phyloP scores from a whole-genome alignment of 176 grass and related monocot genomes.

The Oryza glumipatula region DNA sequence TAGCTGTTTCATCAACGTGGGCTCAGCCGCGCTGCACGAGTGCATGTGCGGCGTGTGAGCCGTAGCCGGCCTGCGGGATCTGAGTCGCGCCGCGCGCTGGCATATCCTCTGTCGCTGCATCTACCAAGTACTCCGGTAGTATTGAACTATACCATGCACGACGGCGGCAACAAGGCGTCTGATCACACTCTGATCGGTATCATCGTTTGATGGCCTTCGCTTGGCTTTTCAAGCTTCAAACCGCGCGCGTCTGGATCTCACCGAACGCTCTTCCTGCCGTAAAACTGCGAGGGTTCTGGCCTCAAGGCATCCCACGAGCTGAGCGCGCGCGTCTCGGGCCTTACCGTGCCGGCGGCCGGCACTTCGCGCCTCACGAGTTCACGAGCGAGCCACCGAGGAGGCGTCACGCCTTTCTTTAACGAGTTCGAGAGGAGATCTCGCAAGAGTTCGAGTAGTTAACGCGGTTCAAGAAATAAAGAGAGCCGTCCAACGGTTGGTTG shows the following conservation, averaged over 20 bases:
- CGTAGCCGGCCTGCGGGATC: background rate
- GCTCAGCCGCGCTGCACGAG: background rate
- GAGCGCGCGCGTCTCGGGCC: no score
- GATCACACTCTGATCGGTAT: background rate
- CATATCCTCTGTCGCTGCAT: conserved; percentile 14
- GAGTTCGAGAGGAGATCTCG: background rate
- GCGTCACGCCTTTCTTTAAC: background rate
- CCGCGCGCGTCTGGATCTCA: no score
- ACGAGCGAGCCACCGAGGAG: background rate
- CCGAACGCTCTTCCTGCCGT: no score
- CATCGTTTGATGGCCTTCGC: background rate
- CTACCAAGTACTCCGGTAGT: background rate
- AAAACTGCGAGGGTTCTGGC: background rate
- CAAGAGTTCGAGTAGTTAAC: background rate
- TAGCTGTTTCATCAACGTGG: no score
- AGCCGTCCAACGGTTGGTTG: no score
- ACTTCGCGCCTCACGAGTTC: background rate
- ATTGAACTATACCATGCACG: background rate
- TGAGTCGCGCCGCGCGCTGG: background rate
- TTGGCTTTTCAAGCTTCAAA: no score
- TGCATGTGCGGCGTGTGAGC: background rate
- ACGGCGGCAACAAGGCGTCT: background rate
- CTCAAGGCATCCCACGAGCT: no score
- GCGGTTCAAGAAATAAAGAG: no score
- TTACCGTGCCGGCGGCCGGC: no score